phyloP scores from a whole-genome alignment of 768 basidiomycete species.

The Russula ochroleuca region DNA sequence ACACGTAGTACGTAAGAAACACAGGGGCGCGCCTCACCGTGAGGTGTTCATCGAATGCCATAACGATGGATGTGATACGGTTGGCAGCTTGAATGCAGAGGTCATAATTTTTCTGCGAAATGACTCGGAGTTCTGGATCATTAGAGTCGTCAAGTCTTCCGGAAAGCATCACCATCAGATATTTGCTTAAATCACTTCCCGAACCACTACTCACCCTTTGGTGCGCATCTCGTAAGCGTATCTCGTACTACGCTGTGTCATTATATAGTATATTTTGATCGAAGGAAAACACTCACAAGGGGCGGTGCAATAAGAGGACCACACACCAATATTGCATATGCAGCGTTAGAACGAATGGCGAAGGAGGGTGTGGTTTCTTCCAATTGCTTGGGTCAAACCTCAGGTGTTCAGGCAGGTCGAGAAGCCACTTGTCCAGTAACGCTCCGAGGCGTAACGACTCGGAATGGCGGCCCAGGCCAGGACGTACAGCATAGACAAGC shows the following conservation, averaged over 20 bases:
- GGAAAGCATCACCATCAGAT: background rate
- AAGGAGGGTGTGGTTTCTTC: constrained; percentile 42
- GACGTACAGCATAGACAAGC: constrained; percentile 63
- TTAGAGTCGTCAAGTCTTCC: constrained; percentile 37
- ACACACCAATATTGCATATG: constrained; percentile 89
- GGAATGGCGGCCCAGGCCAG: constrained; percentile 49
- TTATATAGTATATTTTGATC: background rate
- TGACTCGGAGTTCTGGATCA: constrained; percentile 50
- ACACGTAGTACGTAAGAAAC: constrained; percentile 74
- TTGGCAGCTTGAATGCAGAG: constrained; percentile 75
- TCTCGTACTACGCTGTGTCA: constrained; percentile 33
- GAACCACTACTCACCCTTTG: constrained; percentile 28
- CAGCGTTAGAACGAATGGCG: constrained; percentile 65
- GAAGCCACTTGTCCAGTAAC: constrained; percentile 67
- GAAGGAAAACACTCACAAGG: constrained; percentile 53
- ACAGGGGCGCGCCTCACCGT: constrained; percentile 57
- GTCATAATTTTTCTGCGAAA: constrained; percentile 63
- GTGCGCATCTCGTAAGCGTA: constrained; percentile 28
- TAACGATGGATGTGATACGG: constrained; percentile 65
- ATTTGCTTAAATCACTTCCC: constrained; percentile 5
- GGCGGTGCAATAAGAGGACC: constrained; percentile 67
- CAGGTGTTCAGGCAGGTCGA: constrained; percentile 64
- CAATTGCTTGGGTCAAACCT: constrained; percentile 49
- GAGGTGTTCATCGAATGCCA: constrained; percentile 59
- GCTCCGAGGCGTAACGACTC: constrained; percentile 58